Percentiles rank a stretch among this genome's conserved stretches.
Evolutionary conservation across 345 rosid species (phyloP).

Genomic region (Gossypium thurberi): DNA sequence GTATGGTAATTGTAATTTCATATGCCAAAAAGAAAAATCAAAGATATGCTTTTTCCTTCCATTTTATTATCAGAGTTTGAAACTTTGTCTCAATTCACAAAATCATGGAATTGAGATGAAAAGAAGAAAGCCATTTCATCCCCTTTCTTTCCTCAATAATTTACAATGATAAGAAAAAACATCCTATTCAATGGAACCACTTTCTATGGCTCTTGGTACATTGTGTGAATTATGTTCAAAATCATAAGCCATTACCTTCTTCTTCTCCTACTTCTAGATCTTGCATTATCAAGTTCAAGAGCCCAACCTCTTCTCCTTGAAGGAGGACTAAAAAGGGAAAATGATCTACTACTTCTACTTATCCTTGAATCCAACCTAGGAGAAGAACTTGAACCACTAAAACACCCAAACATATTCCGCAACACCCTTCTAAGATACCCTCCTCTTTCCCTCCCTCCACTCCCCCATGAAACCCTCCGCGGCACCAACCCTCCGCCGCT

Average conservation of each 20-base stretch:
- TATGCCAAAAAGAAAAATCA: too few relatives aligned
- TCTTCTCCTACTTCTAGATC: slow-evolving; percentile 16
- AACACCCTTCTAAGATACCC: slow-evolving; percentile 42
- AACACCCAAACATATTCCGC: slow-evolving; percentile 50
- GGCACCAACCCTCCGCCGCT: slow-evolving; percentile 47
- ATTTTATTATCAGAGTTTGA: background rate
- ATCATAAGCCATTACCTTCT: slow-evolving; percentile 8
- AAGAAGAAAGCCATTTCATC: background rate
- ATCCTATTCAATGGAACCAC: too few relatives aligned
- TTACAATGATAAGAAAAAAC: slow-evolving; percentile 10
- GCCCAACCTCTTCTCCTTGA: slow-evolving; percentile 29
- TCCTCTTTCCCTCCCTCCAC: slow-evolving; percentile 43
- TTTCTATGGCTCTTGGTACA: too few relatives aligned
- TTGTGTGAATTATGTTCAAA: too few relatives aligned
- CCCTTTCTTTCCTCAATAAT: slow-evolving; percentile 4
- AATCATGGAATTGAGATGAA: background rate
- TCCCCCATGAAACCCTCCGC: slow-evolving; percentile 71
- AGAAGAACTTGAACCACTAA: slow-evolving; percentile 29
- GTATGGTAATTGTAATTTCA: too few relatives aligned
- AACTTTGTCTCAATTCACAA: slow-evolving; percentile 12
- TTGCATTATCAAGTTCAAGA: slow-evolving; percentile 14
- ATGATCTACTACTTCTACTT: slow-evolving; percentile 18
- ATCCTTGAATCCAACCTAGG: slow-evolving; percentile 24
- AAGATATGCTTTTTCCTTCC: background rate
- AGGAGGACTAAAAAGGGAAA: slow-evolving; percentile 13